Evolutionary conservation across 768 basidiomycete species (phyloP).

Genomic region (Gautieria morchelliformis): DNA sequence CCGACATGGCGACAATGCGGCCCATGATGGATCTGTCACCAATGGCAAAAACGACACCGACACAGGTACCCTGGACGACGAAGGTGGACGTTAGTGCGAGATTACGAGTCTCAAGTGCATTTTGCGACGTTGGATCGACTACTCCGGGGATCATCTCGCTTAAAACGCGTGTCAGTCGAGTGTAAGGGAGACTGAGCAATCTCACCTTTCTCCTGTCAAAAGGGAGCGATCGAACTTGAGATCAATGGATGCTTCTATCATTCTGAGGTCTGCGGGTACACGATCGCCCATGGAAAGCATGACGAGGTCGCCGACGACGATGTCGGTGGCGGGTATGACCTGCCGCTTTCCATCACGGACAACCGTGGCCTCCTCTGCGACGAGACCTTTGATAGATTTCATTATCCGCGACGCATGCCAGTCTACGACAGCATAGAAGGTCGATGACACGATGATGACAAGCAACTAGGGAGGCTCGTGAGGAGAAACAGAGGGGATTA

Average conservation of each 20-base stretch:
- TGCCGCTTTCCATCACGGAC: slow-evolving; percentile 40
- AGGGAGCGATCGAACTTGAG: background rate
- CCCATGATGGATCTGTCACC: slow-evolving; percentile 38
- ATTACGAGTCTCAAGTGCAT: slow-evolving; percentile 36
- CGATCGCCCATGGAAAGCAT: slow-evolving; percentile 18
- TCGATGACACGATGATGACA: slow-evolving; percentile 32
- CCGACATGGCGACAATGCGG: slow-evolving; percentile 42
- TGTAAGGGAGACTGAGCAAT: slow-evolving; percentile 10
- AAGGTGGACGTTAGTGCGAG: slow-evolving; percentile 16
- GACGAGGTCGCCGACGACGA: slow-evolving; percentile 29
- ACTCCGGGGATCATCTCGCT: slow-evolving; percentile 13
- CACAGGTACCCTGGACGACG: slow-evolving; percentile 27
- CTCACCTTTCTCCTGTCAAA: background rate
- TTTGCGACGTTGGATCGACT: background rate
- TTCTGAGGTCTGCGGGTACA: slow-evolving; percentile 33
- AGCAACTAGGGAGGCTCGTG: slow-evolving; percentile 21
- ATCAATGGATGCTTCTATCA: background rate
- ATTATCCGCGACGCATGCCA: slow-evolving; percentile 18
- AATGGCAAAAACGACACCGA: slow-evolving; percentile 32
- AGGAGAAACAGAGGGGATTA: too few species aligned
- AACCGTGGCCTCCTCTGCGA: slow-evolving; percentile 49
- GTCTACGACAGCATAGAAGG: slow-evolving; percentile 42
- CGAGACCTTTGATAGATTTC: slow-evolving; percentile 48
- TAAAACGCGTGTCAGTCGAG: background rate
- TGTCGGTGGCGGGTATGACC: slow-evolving; percentile 40